Base-by-base conservation (phyloP, 129 eudicot genomes). In the Helichrysum umbraculigerum region DNA sequence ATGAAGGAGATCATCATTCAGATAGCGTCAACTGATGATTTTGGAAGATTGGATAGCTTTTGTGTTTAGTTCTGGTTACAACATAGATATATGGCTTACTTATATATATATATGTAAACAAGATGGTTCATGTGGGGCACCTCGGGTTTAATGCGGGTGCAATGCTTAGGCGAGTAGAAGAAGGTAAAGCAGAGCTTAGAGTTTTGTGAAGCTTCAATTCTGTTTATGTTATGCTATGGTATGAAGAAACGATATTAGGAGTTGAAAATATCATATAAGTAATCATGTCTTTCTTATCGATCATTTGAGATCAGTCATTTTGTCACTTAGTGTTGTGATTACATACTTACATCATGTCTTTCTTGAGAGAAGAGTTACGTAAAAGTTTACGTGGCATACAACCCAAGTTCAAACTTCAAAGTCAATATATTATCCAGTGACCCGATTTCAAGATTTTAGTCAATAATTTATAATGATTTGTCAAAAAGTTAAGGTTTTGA, bases 21-120 rank as follows among this genome's bases (percentile, higher is more conserved):
- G 54, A 47, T 47, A 61, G 35, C 35, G 4, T 61, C 66, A 61
- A 30, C 1, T 21, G 66, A 61, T 4, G 30, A 25, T 61, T 25
- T 22, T 4, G 66, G 66, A 61, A 61, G 35, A 61, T 30, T 61
- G 66, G 66, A 61, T 61, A 25, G 35, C 66, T 61, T 61, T 61
- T 61, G 66, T 61, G n/a, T 61, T 61, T 25, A 61, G 35, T 25
- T 61, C 0, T 12, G 35, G 66, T 4, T 28, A 25, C 66, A 25
- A 25, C 30, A 59, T 59, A 21, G 30, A 61, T 61, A 61, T 61
- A 61, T 10, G 17, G 35, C 33, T 61, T 61, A 60, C 34, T 10
- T 25, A 20, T 59, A 59, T 59, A 25, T 25, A 25, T 25, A 32
- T 32, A 2, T 32, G 33, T 60, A 60, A 60, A 47, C 66, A 60